Evolutionary conservation across 129 eudicot genomes (phyloP).

Genomic region (Gnaphalium uliginosum): DNA sequence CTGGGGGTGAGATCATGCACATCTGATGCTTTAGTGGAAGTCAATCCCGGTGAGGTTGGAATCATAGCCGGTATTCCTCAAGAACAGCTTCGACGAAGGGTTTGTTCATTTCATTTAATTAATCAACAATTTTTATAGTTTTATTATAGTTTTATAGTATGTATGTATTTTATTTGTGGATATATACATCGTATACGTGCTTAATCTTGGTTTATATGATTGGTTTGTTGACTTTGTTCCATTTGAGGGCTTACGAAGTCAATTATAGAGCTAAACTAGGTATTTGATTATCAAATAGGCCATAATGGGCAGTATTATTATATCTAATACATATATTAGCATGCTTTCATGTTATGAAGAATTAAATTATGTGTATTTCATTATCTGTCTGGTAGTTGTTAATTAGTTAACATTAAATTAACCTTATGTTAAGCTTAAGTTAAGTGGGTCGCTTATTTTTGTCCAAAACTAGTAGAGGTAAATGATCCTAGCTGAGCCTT

Average conservation of each 20-base stretch:
- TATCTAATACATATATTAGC: not conserved
- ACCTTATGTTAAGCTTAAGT: not conserved
- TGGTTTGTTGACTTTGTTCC: not conserved
- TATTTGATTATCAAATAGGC: not conserved
- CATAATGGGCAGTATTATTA: no score
- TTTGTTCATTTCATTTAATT: conserved; percentile 5
- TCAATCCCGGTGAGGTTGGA: conserved; percentile 69
- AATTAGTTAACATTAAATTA: not conserved
- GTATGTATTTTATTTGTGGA: not conserved
- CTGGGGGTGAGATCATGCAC: conserved; percentile 45
- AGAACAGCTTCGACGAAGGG: conserved; percentile 71
- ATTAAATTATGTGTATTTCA: no score
- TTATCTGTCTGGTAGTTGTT: not conserved
- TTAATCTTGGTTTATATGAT: not conserved
- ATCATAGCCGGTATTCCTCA: conserved; percentile 80
- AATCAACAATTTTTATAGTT: not conserved
- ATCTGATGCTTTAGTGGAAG: conserved; percentile 60
- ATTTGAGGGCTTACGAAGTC: not conserved
- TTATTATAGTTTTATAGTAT: not conserved
- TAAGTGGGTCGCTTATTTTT: not conserved
- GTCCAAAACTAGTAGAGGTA: not conserved
- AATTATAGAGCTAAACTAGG: not conserved
- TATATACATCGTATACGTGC: not conserved
- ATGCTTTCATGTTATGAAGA: not conserved
- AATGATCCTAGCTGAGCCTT: not conserved